Percentiles rank a stretch among this genome's conserved stretches.
These are phyloP conservation scores for Lachancea nothofagi DNA, from an alignment of 805 yeast species.

Conservation along the genomic window DNA sequence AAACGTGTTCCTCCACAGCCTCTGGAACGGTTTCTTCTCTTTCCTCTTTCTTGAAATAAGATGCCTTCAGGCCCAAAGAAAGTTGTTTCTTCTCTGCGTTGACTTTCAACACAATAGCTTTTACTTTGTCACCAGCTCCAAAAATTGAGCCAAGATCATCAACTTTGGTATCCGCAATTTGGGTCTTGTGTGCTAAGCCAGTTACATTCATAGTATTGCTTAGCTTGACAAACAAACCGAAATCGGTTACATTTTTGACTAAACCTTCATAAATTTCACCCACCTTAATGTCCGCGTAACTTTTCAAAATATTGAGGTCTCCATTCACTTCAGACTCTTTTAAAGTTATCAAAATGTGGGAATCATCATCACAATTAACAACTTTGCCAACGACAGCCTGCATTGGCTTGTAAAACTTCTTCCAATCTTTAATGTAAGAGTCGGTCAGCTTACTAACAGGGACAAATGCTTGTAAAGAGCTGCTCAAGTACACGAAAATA, in stretches of 20 bases:
- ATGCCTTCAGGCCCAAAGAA: conserved; percentile 91
- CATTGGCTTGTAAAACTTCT: conserved; percentile 60
- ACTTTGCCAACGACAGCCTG: conserved; percentile 75
- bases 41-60: conserved; percentile 53
- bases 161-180: conserved; percentile 65
- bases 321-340: conserved; percentile 79
- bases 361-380: conserved; percentile 52
- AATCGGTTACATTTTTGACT: conserved; percentile 71
- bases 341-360: conserved; percentile 67
- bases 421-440: conserved; percentile 81
- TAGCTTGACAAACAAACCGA: conserved; percentile 84
- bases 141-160: conserved; percentile 61
- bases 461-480: conserved; percentile 68
- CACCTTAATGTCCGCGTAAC: conserved; percentile 59
- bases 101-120: conserved; percentile 67
- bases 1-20: conserved; percentile 1
- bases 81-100: conserved; percentile 64
- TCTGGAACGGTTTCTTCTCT: conserved; percentile 6
- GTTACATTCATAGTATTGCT: conserved; percentile 68
- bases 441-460: conserved; percentile 80
- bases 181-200: conserved; percentile 83
- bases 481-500: conserved; percentile 69
- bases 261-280: conserved; percentile 75
- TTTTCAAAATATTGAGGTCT: conserved; percentile 49
- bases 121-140: conserved; percentile 85